Conservation (phyloP, 2,329 filamentous ascomycete genomes). For the Fusarium protoensiforme region DNA sequence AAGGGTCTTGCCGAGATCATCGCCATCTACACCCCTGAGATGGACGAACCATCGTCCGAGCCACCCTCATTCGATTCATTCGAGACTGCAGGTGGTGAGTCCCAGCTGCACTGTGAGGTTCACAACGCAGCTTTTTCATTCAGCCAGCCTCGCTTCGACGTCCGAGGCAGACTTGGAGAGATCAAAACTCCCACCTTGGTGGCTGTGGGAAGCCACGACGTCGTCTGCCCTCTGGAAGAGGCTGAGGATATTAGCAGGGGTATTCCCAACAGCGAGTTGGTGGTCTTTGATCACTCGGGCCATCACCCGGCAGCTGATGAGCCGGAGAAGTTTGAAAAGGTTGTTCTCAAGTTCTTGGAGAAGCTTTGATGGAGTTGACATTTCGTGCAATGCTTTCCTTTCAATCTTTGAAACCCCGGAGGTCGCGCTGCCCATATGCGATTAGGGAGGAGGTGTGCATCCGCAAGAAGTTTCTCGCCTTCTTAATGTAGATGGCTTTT, state of each 20-base stretch:
- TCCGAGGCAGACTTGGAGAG: neutral
- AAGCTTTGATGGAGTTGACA: neutral
- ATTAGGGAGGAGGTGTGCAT: too few relatives aligned
- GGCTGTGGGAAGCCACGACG: neutral
- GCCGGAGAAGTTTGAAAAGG: neutral
- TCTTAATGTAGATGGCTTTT: too few relatives aligned
- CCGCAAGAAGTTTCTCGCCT: too few relatives aligned
- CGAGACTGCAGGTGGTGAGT: neutral
- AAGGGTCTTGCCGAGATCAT: conserved; percentile 8
- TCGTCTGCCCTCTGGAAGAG: conserved; percentile 12
- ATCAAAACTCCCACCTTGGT: conserved; percentile 4
- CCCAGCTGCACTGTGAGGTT: conserved; percentile 6
- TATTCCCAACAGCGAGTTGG: neutral
- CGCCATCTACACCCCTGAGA: neutral
- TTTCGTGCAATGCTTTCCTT: neutral
- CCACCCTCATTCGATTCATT: neutral
- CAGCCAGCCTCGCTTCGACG: conserved; percentile 15
- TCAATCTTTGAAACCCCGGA: too few relatives aligned
- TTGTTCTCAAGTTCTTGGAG: neutral
- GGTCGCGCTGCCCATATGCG: too few relatives aligned
- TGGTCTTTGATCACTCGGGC: conserved; percentile 6
- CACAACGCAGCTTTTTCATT: conserved; percentile 13
- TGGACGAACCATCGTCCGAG: neutral
- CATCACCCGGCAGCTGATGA: conserved; percentile 17
- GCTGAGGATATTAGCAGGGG: neutral